A percentile compares a stretch with the other conserved stretches of the same genome.
These are phyloP conservation scores for Phytophthora boehmeriae DNA, from an alignment of 352 stramenopile genomes.

Conservation along the genomic window DNA sequence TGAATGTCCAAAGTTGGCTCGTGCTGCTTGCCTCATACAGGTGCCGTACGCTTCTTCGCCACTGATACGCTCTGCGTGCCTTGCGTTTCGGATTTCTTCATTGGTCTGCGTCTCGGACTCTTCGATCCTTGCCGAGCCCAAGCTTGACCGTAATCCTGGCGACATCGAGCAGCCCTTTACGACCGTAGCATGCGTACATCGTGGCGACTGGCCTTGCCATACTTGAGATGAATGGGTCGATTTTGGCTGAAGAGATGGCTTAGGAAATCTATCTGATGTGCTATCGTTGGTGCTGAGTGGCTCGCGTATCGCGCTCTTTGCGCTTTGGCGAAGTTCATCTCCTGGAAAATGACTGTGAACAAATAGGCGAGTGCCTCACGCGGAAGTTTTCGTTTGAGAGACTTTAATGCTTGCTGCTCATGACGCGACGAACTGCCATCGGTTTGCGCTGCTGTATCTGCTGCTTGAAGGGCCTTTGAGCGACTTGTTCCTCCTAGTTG, in stretches of 20 bases:
- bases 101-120: too few relatives aligned
- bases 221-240: neutral
- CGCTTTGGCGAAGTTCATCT: neutral
- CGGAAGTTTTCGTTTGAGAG: neutral
- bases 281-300: neutral
- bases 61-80: too few relatives aligned
- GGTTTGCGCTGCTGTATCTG: neutral
- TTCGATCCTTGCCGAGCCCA: too few relatives aligned
- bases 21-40: too few relatives aligned
- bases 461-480: neutral
- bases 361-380: neutral
- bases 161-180: too few relatives aligned
- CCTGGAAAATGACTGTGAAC: neutral
- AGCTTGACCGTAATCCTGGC: too few relatives aligned
- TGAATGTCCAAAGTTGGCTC: too few relatives aligned
- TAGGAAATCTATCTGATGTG: conserved; percentile 2
- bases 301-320: conserved; percentile 1
- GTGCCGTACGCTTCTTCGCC: too few relatives aligned
- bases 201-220: neutral
- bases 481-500: conserved; percentile 4
- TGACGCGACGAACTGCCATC: neutral
- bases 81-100: too few relatives aligned
- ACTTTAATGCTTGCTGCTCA: neutral
- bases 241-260: neutral
- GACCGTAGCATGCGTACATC: too few relatives aligned